phyloP scores from a whole-genome alignment of 495 filamentous ascomycete species.

The Aspergillus taichungensis region DNA sequence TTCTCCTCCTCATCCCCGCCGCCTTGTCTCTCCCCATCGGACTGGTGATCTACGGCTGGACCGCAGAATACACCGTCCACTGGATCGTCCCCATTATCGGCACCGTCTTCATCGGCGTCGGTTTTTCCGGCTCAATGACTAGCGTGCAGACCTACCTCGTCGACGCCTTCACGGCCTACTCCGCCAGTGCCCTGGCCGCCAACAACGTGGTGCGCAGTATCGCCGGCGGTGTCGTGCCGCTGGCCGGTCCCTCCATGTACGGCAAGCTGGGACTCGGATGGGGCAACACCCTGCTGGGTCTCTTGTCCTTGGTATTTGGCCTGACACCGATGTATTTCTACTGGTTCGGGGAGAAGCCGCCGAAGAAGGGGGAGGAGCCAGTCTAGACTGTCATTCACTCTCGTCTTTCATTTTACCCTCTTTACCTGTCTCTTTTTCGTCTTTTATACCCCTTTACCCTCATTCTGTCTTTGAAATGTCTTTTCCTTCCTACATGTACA shows the following conservation, averaged over 20 bases:
- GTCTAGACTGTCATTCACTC: neutral
- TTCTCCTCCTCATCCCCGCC: conserved; percentile 46
- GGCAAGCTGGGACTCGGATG: conserved; percentile 36
- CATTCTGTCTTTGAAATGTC: neutral
- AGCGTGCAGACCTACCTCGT: conserved; percentile 47
- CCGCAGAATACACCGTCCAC: conserved; percentile 38
- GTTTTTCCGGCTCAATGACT: conserved; percentile 43
- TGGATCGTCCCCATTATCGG: conserved; percentile 44
- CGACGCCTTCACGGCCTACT: conserved; percentile 51
- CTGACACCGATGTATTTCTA: conserved; percentile 27
- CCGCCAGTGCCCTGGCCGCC: conserved; percentile 36
- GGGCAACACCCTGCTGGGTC: conserved; percentile 46
- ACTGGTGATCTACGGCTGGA: conserved; percentile 60
- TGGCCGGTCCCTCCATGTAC: conserved; percentile 45
- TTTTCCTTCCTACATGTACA: neutral
- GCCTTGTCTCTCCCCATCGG: conserved; percentile 46
- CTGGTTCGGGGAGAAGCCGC: neutral
- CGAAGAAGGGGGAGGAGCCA: neutral
- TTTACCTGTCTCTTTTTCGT: neutral
- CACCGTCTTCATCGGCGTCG: conserved; percentile 35
- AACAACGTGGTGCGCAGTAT: conserved; percentile 25
- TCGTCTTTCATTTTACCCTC: too few relatives aligned
- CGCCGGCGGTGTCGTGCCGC: conserved; percentile 42
- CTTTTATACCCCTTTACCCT: neutral
- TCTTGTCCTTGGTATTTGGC: conserved; percentile 41